Percentiles rank a stretch among this genome's conserved stretches.
phyloP scores from a whole-genome alignment of 2,329 filamentous ascomycete genomes.

The Elsinoe perseae region DNA sequence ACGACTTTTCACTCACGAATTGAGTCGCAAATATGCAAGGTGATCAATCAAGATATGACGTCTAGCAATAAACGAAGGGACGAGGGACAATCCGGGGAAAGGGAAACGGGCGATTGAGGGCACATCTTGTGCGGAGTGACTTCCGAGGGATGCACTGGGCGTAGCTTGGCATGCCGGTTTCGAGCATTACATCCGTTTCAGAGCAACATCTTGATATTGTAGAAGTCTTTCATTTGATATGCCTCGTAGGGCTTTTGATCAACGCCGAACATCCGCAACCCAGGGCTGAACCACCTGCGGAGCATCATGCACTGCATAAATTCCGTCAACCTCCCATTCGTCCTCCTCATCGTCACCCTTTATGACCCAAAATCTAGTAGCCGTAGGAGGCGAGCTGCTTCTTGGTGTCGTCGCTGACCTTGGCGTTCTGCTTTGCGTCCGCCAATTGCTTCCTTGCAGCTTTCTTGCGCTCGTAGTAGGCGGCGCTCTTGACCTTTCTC shows the following conservation, averaged over 20 bases:
- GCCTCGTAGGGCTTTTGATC: constrained; percentile 9
- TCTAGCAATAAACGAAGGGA: background rate
- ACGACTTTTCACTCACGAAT: background rate
- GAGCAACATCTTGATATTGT: background rate
- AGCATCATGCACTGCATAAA: constrained; percentile 14
- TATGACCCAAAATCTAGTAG: constrained; percentile 55
- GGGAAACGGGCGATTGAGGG: background rate
- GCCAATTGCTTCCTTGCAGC: constrained; percentile 79
- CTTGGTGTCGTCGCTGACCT: constrained; percentile 77
- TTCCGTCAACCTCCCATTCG: constrained; percentile 14
- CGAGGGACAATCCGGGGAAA: constrained; percentile 3
- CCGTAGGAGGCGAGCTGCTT: constrained; percentile 82
- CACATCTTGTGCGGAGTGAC: background rate
- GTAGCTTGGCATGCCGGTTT: background rate
- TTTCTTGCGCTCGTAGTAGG: constrained; percentile 99
- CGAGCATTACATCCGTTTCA: background rate
- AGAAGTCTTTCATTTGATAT: constrained; percentile 9
- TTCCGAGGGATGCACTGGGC: background rate
- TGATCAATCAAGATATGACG: constrained; percentile 6
- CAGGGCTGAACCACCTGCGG: constrained; percentile 16
- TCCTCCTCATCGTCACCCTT: background rate
- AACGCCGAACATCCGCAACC: constrained; percentile 7
- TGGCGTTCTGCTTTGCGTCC: constrained; percentile 87
- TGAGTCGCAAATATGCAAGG: background rate
- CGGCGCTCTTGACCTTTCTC: constrained; percentile 97